phyloP scores from a whole-genome alignment of 208 protist species.

The Crithidia brevicula region DNA sequence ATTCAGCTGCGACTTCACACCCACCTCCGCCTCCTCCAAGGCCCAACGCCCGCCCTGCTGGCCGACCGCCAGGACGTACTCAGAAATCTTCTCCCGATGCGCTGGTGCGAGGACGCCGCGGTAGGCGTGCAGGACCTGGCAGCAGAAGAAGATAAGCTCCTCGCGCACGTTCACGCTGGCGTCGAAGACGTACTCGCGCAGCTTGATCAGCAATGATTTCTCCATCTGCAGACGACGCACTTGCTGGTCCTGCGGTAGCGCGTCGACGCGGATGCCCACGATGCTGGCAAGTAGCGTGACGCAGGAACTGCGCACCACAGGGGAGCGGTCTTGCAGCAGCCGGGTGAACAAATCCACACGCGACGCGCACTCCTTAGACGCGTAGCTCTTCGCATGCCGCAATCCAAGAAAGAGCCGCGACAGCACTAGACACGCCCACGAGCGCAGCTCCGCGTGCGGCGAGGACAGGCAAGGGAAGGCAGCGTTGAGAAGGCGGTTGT shows the following conservation, averaged over 20 bases:
- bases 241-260: slow-evolving; percentile 60
- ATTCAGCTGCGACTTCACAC: slow-evolving; percentile 80
- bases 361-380: slow-evolving; percentile 74
- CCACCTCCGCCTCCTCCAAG: slow-evolving; percentile 76
- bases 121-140: slow-evolving; percentile 78
- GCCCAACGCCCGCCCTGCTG: slow-evolving; percentile 47
- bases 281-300: slow-evolving; percentile 86
- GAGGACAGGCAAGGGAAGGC: slow-evolving; percentile 71
- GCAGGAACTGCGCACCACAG: slow-evolving; percentile 87
- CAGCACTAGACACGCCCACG: slow-evolving; percentile 85
- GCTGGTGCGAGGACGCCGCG: slow-evolving; percentile 31
- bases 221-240: slow-evolving; percentile 84
- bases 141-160: slow-evolving; percentile 88
- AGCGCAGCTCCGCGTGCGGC: slow-evolving; percentile 73
- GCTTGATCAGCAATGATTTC: slow-evolving; percentile 83
- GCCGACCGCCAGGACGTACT: slow-evolving; percentile 61
- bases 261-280: slow-evolving; percentile 65
- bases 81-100: slow-evolving; percentile 39
- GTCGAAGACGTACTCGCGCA: slow-evolving; percentile 81
- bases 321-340: slow-evolving; percentile 82
- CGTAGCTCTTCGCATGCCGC: slow-evolving; percentile 78
- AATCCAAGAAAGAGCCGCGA: slow-evolving; percentile 73
- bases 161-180: slow-evolving; percentile 86
- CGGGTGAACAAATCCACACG: slow-evolving; percentile 74
- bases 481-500: slow-evolving; percentile 80